Conservation (phyloP, 108 stramenopile genomes). For the Nannochloropsis oceanica region DNA sequence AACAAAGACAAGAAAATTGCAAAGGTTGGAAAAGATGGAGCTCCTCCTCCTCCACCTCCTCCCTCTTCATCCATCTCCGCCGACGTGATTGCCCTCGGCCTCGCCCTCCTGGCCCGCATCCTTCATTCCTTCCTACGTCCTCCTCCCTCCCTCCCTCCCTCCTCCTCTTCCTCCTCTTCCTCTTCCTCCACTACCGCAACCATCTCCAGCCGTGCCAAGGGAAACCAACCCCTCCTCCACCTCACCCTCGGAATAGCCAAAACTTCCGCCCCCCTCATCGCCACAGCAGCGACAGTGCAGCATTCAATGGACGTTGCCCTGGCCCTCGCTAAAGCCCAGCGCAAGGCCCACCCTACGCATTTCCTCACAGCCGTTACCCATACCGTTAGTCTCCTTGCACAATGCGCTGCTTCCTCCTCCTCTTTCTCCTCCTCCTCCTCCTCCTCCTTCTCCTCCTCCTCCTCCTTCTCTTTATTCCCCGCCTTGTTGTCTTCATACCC, state of each 20-base stretch:
- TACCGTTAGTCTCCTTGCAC: background rate
- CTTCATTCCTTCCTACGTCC: background rate
- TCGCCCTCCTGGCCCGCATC: background rate
- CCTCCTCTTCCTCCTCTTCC: background rate
- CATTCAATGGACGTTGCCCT: background rate
- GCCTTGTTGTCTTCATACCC: background rate
- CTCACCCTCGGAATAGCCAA: too few species aligned
- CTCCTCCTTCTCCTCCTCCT: background rate
- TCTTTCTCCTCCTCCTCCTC: background rate
- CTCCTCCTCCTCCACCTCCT: too few species aligned
- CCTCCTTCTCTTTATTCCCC: too few species aligned
- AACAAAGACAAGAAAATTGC: background rate
- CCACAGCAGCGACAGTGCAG: too few species aligned
- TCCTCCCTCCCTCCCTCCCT: background rate
- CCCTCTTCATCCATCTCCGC: too few species aligned
- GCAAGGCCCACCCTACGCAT: background rate
- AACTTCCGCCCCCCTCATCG: too few species aligned
- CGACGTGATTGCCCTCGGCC: background rate
- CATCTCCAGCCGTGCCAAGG: too few species aligned
- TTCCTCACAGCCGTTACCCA: background rate
- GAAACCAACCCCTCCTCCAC: too few species aligned
- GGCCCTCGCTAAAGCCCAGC: background rate
- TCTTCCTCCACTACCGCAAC: too few species aligned
- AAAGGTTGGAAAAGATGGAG: background rate
- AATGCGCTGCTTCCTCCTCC: background rate